Base-by-base conservation (phyloP, 768 basidiomycete genomes). In the Kwoniella dejecticola region DNA sequence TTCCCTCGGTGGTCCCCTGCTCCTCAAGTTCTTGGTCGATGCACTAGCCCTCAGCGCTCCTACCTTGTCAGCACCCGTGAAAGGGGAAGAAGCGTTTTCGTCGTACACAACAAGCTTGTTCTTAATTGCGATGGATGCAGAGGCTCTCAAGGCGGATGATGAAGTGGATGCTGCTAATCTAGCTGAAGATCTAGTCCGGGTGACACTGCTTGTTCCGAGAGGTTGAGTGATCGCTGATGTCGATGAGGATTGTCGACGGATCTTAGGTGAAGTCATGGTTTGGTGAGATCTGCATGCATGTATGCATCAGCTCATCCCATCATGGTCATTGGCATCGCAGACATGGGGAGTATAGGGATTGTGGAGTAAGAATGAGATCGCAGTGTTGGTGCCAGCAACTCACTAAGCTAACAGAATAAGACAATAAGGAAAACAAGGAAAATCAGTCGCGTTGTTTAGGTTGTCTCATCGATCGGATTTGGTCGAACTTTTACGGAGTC, bases 261-360 rank as follows among this genome's bases (percentile, higher is more conserved):
- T 52, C 21, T 45, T 53, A 26, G 60, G 60, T 26, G 60, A 26
- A 40, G 45, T 47, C 60, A 62, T 62, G 60, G 52, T 62, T 46
- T 42, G 6, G 7, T 42, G 19, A 13, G 19, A 13, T 42, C 41
- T 42, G 19, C 6, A 42, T 8, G 41, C 41, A 42, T 8, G 41
- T n/a, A 42, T 42, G 41, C 41, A 42, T 42, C 15, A 36, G 33
- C 15, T 15, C 7, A 36, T 15, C 7, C 33, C 33, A 36, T 36
- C 33, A 36, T 7, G 7, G 15, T 15, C 33, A 36, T 7, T 36
- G 7, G 7, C 7, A 36, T 15, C 33, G n/a, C n/a, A n/a, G n/a
- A n/a, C n/a, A n/a, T n/a, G n/a, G n/a, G n/a, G n/a, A n/a, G n/a
- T n/a, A n/a, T n/a, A n/a, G n/a, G n/a, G n/a, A n/a, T n/a, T n/a